These are phyloP conservation scores for Wolfiporia cocos DNA, from an alignment of 1,284 basidiomycete species.

Conservation along the genomic window DNA sequence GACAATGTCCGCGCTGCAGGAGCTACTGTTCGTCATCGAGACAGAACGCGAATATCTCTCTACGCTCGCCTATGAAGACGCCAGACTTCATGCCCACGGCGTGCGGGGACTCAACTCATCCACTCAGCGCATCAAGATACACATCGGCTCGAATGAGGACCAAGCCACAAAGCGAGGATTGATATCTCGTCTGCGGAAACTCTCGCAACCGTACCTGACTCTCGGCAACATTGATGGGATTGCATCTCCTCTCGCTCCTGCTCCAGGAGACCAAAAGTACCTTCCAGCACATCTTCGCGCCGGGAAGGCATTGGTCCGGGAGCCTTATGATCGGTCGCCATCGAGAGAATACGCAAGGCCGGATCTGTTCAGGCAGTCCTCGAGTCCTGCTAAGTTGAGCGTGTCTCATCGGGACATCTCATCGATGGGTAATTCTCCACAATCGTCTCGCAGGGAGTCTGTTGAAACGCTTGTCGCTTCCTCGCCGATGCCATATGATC, in stretches of 20 bases:
- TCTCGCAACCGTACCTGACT: neutral
- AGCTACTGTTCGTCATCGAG: conserved; percentile 4
- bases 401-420: neutral
- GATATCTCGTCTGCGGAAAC: conserved; percentile 3
- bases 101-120: too few species aligned
- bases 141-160: neutral
- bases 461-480: neutral
- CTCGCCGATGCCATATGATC: too few species aligned
- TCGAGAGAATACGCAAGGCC: neutral
- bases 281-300: neutral
- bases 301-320: neutral
- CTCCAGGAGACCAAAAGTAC: neutral
- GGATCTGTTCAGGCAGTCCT: neutral
- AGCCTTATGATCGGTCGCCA: too few species aligned
- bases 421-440: neutral
- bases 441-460: neutral
- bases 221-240: neutral
- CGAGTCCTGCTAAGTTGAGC: neutral
- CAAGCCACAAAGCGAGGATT: neutral
- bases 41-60: conserved; percentile 1
- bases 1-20: conserved; percentile 4
- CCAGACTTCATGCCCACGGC: neutral
- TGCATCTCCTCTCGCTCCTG: neutral
- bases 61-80: neutral
- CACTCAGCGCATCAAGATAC: neutral